Percentiles rank a stretch among this genome's conserved stretches.
These are phyloP conservation scores for Tulasnella sp. DNA, from an alignment of 768 basidiomycete genomes.

Conservation along the genomic window DNA sequence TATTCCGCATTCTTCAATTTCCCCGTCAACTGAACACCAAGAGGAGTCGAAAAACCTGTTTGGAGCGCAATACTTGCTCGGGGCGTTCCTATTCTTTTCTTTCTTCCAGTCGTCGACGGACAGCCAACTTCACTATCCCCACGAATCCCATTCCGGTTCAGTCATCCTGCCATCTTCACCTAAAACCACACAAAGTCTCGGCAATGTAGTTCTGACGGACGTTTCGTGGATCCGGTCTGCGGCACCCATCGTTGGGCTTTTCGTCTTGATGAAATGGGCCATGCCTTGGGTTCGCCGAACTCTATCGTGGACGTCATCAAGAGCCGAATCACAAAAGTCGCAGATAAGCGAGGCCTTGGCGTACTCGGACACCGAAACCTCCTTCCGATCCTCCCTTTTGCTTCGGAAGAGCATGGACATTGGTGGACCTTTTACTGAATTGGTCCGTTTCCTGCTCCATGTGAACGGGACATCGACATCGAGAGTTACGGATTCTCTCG, in stretches of 20 bases:
- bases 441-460: not conserved
- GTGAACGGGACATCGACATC: not conserved
- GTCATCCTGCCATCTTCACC: not conserved
- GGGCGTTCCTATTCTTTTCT: constrained; percentile 77
- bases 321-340: not conserved
- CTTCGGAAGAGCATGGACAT: not conserved
- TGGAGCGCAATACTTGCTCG: constrained; percentile 64
- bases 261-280: not conserved
- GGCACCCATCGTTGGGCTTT: not conserved
- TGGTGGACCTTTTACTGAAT: not conserved
- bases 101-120: constrained; percentile 58
- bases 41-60: constrained; percentile 29
- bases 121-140: not conserved
- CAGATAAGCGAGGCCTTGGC: not conserved
- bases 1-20: constrained; percentile 17
- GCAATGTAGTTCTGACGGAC: not conserved
- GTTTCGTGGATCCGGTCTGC: not conserved
- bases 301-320: not conserved
- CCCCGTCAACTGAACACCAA: not conserved
- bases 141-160: constrained; percentile 3
- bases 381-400: not conserved
- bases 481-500: not conserved
- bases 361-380: not conserved
- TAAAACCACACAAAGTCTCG: not conserved
- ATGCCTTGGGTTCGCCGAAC: not conserved